A percentile compares a stretch with the other conserved stretches of the same genome.
These are phyloP conservation scores for Teratosphaeria nubilosa DNA, from an alignment of 2,329 filamentous ascomycete species.

Conservation along the genomic window DNA sequence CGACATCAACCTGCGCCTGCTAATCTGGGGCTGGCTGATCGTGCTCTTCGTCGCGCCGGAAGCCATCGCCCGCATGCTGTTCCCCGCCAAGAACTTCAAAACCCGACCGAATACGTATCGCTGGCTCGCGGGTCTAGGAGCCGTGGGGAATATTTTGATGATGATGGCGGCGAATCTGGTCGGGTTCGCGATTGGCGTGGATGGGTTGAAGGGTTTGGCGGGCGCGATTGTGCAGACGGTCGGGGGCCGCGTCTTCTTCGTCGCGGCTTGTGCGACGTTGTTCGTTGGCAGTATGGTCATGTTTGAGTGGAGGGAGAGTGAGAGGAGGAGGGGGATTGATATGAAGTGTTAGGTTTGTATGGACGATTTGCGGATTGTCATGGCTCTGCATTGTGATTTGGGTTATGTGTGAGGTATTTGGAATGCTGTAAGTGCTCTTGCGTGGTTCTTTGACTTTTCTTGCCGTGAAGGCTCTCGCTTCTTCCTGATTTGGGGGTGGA, in stretches of 20 bases:
- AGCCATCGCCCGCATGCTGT: slow-evolving; percentile 58
- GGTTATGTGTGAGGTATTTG: background rate
- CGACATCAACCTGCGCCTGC: slow-evolving; percentile 79
- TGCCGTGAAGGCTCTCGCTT: background rate
- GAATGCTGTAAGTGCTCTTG: background rate
- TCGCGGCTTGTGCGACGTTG: slow-evolving; percentile 58
- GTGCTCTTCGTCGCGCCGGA: slow-evolving; percentile 91
- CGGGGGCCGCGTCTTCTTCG: slow-evolving; percentile 64
- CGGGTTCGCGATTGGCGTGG: slow-evolving; percentile 84
- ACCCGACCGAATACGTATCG: slow-evolving; percentile 62
- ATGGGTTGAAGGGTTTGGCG: slow-evolving; percentile 71
- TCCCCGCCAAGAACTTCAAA: slow-evolving; percentile 66
- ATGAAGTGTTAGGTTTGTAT: slow-evolving; percentile 57
- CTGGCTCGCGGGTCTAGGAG: slow-evolving; percentile 69
- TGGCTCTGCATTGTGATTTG: background rate
- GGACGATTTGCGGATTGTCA: background rate
- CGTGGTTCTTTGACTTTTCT: background rate
- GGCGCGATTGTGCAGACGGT: slow-evolving; percentile 65
- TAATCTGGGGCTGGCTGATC: slow-evolving; percentile 96
- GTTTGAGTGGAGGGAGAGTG: slow-evolving; percentile 86
- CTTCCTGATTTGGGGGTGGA: background rate
- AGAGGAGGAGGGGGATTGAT: slow-evolving; percentile 70
- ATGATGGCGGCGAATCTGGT: slow-evolving; percentile 95
- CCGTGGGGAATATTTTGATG: slow-evolving; percentile 76
- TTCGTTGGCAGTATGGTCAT: slow-evolving; percentile 87